Base-by-base conservation (phyloP, 257 asterid species). In the Nicotiana otophora region DNA sequence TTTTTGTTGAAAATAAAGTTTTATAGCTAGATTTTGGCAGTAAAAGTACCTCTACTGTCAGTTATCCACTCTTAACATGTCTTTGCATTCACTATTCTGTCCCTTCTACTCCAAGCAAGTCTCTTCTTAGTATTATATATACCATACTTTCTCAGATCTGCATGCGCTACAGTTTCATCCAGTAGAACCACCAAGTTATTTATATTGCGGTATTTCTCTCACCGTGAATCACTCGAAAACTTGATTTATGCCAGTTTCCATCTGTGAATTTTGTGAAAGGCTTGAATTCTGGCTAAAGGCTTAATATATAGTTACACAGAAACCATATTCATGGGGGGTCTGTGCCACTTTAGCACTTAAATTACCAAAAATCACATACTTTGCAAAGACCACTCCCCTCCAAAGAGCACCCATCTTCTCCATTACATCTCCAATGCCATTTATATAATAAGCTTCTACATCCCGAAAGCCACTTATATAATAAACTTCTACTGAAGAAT, bases 11-110 rank as follows among this genome's bases (percentile, higher is more conserved):
- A 36, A 70, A 70, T 70, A 42, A 70, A 42, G 11, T 20, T 70
- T 70, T 70, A 70, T 42, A 42, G 78, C 60, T 70, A 42, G 60
- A 70, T 70, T 23, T 70, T 70, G 58, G 12, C 78, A 42, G 78
- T 70, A 46, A n/a, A 39, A 69, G 42, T 69, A 69, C 19, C 57
- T 36, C 42, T 10, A 36, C 20, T 10, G 12, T 69, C 55, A 69
- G 20, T 69, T 69, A 19, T 36, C 51, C 30, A n/a, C 17, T 68
- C 77, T 39, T 69, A 36, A 69, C 55, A 69, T 39, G 15, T 36
- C 31, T 34, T 36, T 36, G 77, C 2, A 3, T 36, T 36, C 55
- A n/a, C 20, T 36, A 36, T 4, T 10, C 4, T 30, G 20, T 68
- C 42, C 10, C 28, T 67, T 69, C 77, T 69, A 55, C 77, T 42